These are phyloP conservation scores for Scutellaria baicalensis DNA, from an alignment of 257 asterid genomes.

Conservation along the genomic window DNA sequence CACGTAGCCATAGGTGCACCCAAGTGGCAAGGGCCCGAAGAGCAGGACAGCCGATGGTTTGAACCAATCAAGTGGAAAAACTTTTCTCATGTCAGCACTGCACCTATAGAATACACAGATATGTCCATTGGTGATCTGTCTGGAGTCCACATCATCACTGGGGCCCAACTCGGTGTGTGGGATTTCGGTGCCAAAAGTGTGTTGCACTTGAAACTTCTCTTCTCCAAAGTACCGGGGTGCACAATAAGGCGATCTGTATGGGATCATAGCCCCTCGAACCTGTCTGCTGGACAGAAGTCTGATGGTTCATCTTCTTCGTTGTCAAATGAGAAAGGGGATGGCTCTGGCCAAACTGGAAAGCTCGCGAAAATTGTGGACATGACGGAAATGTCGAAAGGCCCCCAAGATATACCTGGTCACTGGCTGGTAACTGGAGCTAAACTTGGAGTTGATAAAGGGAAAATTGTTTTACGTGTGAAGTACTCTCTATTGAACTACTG, in stretches of 20 bases:
- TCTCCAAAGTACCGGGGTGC: constrained; percentile 95
- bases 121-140: constrained; percentile 93
- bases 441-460: constrained; percentile 98
- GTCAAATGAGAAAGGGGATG: constrained; percentile 53
- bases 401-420: constrained; percentile 94
- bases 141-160: constrained; percentile 87
- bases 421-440: constrained; percentile 99
- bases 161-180: constrained; percentile 99
- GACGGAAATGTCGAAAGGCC: constrained; percentile 97
- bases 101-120: constrained; percentile 88
- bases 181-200: constrained; percentile 87
- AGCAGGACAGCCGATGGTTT: constrained; percentile 99
- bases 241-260: constrained; percentile 95
- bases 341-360: constrained; percentile 54
- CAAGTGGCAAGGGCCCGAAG: constrained; percentile 97
- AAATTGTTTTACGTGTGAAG: constrained; percentile 72
- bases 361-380: constrained; percentile 80
- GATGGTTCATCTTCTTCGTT: constrained; percentile 67
- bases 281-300: constrained; percentile 34
- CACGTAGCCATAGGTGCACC: constrained; percentile 98
- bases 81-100: constrained; percentile 93
- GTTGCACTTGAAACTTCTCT: constrained; percentile 83
- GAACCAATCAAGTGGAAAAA: constrained; percentile 98
- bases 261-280: constrained; percentile 88
- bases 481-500: constrained; percentile 88